Evolutionary conservation across 164 flowering plant genomes (phyloP).

Genomic region (Kingdonia uniflora): DNA sequence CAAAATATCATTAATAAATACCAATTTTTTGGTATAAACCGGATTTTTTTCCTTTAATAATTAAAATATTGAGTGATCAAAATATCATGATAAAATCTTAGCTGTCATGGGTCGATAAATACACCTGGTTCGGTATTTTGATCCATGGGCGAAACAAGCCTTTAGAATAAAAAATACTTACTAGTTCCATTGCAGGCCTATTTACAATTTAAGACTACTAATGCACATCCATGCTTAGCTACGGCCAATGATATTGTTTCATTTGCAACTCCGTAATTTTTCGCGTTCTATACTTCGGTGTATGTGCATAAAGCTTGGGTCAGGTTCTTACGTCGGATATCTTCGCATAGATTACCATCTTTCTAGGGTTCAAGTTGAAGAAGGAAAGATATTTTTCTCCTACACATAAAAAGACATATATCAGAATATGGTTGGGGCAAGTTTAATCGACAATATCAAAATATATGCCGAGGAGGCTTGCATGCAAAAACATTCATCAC

Average conservation of each 20-base stretch:
- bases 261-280: slow-evolving; percentile 21
- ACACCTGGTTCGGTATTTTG: too few species aligned
- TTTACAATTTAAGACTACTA: slow-evolving; percentile 6
- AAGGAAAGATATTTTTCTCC: slow-evolving; percentile 67
- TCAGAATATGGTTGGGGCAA: too few species aligned
- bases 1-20: too few species aligned
- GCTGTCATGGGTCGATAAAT: too few species aligned
- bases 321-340: slow-evolving; percentile 27
- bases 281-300: slow-evolving; percentile 64
- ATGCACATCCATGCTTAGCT: slow-evolving; percentile 10
- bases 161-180: neutral
- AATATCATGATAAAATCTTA: too few species aligned
- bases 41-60: too few species aligned
- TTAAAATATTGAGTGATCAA: too few species aligned
- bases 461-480: too few species aligned
- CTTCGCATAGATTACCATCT: slow-evolving; percentile 33
- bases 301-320: slow-evolving; percentile 24
- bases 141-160: too few species aligned
- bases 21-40: too few species aligned
- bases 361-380: slow-evolving; percentile 47
- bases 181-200: neutral
- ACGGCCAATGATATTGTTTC: slow-evolving; percentile 21
- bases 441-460: too few species aligned
- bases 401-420: slow-evolving; percentile 16
- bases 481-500: too few species aligned